phyloP scores from a whole-genome alignment of 2,329 filamentous ascomycete species.

The Microcera coccophila region DNA sequence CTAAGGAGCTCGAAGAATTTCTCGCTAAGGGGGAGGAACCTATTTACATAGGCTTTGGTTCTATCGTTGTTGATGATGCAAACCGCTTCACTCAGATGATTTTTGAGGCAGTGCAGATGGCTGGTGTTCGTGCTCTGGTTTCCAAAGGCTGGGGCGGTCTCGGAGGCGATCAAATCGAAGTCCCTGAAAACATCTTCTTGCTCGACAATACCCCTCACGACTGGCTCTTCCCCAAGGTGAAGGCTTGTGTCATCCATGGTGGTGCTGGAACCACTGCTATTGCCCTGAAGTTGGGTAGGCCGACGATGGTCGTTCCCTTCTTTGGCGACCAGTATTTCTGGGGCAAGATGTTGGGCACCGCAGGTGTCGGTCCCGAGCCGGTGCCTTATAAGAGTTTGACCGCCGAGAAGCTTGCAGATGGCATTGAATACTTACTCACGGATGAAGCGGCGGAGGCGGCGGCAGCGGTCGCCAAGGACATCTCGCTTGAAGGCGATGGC shows the following conservation, averaged over 20 bases:
- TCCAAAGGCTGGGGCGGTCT: constrained; percentile 74
- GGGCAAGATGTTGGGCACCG: constrained; percentile 64
- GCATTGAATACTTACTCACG: constrained; percentile 64
- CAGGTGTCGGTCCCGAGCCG: constrained; percentile 61
- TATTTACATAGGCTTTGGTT: constrained; percentile 73
- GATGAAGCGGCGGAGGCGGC: constrained; percentile 57
- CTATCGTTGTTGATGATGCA: constrained; percentile 70
- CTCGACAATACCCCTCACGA: constrained; percentile 72
- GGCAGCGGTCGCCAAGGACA: constrained; percentile 55
- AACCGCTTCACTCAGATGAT: constrained; percentile 67
- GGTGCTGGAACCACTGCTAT: constrained; percentile 74
- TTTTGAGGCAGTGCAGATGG: constrained; percentile 61
- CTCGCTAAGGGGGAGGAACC: constrained; percentile 55
- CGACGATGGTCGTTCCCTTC: constrained; percentile 74
- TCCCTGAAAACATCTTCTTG: constrained; percentile 65
- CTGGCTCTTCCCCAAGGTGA: constrained; percentile 68
- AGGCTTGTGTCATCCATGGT: constrained; percentile 69
- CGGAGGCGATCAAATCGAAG: constrained; percentile 48
- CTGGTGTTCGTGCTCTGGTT: constrained; percentile 67
- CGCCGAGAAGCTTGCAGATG: constrained; percentile 62
- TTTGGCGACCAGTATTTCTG: constrained; percentile 79
- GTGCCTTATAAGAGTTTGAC: constrained; percentile 66
- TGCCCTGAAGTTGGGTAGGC: constrained; percentile 65
- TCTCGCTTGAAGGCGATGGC: constrained; percentile 62
- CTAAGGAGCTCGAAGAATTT: constrained; percentile 52